Conservation (phyloP, 2,329 filamentous ascomycete genomes). For the Berkeleyomyces rouxiae region DNA sequence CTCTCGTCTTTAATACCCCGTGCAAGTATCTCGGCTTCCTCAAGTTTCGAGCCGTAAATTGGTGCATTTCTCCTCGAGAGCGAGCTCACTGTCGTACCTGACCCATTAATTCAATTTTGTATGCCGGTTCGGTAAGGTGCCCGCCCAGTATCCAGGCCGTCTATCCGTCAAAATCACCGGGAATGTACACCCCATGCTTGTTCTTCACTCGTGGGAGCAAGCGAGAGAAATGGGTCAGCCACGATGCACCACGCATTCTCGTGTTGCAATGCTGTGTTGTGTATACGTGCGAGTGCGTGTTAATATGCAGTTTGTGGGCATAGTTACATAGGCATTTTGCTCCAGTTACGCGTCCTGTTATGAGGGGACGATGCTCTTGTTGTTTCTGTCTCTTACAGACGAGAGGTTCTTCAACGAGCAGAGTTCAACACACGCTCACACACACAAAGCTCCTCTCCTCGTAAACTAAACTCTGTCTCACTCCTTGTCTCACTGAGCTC, state of each 20-base stretch:
- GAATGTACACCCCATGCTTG: no score
- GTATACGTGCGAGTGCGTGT: not conserved
- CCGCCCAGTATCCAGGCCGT: no score
- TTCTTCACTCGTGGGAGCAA: not conserved
- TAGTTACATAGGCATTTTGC: not conserved
- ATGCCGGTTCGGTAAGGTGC: no score
- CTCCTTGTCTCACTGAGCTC: not conserved
- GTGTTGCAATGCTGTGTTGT: not conserved
- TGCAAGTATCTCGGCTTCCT: no score
- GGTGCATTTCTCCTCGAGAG: no score
- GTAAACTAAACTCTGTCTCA: not conserved
- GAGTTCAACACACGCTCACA: not conserved
- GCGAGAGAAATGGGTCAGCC: not conserved
- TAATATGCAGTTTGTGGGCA: not conserved
- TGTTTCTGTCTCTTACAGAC: not conserved
- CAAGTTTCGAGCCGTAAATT: no score
- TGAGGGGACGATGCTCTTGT: not conserved
- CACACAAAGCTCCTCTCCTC: not conserved
- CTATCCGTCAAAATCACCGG: no score
- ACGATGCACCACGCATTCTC: not conserved
- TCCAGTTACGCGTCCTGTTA: no score
- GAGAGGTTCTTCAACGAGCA: not conserved
- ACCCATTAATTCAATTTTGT: no score
- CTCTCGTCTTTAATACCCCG: no score
- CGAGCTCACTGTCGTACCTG: no score